A percentile compares a stretch with the other conserved stretches of the same genome.
phyloP scores from a whole-genome alignment of 2,329 filamentous ascomycete genomes.

The Truncatella angustata region DNA sequence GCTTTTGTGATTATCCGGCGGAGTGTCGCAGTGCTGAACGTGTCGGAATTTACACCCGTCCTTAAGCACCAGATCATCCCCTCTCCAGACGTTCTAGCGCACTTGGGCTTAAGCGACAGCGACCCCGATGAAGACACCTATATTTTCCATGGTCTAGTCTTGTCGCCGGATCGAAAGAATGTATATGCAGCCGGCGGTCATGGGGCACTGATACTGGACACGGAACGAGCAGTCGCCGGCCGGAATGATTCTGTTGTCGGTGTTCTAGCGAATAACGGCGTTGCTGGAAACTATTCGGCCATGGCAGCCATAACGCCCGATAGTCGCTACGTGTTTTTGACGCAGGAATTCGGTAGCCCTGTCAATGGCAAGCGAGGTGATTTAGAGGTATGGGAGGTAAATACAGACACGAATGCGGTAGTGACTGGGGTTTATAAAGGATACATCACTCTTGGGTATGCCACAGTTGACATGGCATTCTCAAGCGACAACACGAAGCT shows the following conservation, averaged over 20 bases:
- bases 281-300: slow-evolving; percentile 2
- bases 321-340: background rate
- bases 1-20: background rate
- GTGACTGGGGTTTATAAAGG: background rate
- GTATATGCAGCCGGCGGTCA: background rate
- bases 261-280: background rate
- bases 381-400: slow-evolving; percentile 5
- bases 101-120: background rate
- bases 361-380: background rate
- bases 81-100: background rate
- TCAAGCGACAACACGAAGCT: background rate
- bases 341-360: slow-evolving; percentile 4
- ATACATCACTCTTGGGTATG: slow-evolving; percentile 1
- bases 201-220: background rate
- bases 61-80: background rate
- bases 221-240: background rate
- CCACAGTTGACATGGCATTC: background rate
- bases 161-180: background rate
- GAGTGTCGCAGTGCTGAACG: background rate
- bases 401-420: background rate
- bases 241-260: background rate
- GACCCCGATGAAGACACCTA: slow-evolving; percentile 1
- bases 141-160: background rate
- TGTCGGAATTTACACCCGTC: background rate
- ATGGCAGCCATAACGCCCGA: slow-evolving; percentile 1